Base-by-base conservation (phyloP, 2,329 filamentous ascomycete genomes). In the Exophiala xenobiotica region DNA sequence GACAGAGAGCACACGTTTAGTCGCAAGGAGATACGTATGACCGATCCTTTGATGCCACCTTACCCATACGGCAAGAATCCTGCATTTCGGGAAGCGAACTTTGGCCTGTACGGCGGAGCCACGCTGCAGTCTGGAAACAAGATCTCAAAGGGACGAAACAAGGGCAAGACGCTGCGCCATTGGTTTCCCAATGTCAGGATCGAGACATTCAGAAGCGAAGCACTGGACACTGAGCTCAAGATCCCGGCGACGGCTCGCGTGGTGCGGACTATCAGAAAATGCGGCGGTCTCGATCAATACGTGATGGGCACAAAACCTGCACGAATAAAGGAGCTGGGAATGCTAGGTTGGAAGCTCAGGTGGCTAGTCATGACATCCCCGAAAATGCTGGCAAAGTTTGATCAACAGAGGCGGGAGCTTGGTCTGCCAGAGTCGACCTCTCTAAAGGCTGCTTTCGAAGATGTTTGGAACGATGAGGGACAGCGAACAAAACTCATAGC, bases 201-300 rank as follows among this genome's bases (percentile, higher is more conserved):
- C 33, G 76, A 75, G 65, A 74, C 72, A 56, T 54, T 78, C 8
- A 68, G 65, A 51, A 74, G 71, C 43, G 68, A 74, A 14, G 72
- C 72, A 1, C 65, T 78, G 24, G 67, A 64, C 6, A 61, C 70
- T 38, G 64, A 69, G 14, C 62, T 78, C n/a, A 68, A 64, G 45
- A 67, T 78, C 46, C 75, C 74, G 55, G 68, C 76, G 24, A 74
- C 72, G 7, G 68, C 70, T 48, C 67, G 71, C 44, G 72, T 73
- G 23, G 57, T 76, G 61, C 65, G 75, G 44, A 77, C 75, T 27
- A 88, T 97, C 65, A 84, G 89, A 67, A 92, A 90, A 67, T 83
- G 86, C 56, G 92, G 92, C 53, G 90, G 93, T 6, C 77, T 99
- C 58, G 93, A 99, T 70, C 84, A 90, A 65, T 99, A 99, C 73